These are phyloP conservation scores for Fusarium chaquense DNA, from an alignment of 2,329 filamentous ascomycete genomes.

Conservation along the genomic window DNA sequence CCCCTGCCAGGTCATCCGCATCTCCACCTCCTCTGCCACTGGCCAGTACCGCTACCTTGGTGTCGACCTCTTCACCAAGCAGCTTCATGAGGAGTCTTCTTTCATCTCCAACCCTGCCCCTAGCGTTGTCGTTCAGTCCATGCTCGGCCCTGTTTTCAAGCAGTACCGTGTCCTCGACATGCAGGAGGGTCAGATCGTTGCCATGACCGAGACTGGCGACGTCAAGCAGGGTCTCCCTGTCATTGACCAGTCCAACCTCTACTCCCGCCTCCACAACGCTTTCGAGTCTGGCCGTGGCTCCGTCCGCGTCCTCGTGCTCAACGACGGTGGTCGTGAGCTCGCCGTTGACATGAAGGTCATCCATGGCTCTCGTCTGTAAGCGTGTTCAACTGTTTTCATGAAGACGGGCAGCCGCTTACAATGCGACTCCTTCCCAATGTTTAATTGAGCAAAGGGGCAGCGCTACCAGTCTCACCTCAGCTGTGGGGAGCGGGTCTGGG, in stretches of 20 bases:
- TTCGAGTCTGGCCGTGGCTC: conserved; percentile 94
- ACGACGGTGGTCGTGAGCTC: conserved; percentile 91
- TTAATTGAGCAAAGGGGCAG: conserved; percentile 31
- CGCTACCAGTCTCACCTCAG: conserved; percentile 34
- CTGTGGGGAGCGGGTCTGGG: conserved; percentile 26
- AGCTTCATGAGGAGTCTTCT: conserved; percentile 98
- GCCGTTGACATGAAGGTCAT: conserved; percentile 99
- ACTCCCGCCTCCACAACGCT: conserved; percentile 80
- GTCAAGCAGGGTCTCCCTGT: conserved; percentile 96
- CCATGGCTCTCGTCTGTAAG: conserved; percentile 78
- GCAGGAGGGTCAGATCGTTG: conserved; percentile 85
- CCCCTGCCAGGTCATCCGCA: conserved; percentile 99
- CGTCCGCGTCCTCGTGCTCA: conserved; percentile 95
- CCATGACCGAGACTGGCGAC: conserved; percentile 99
- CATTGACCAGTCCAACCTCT: conserved; percentile 94
- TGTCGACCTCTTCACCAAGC: conserved; percentile 99
- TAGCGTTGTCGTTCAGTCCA: conserved; percentile 98
- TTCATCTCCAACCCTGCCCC: conserved; percentile 98
- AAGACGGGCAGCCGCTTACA: conserved; percentile 40
- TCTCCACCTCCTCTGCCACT: conserved; percentile 97
- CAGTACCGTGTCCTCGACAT: conserved; percentile 99
- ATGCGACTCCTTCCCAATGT: conserved; percentile 41
- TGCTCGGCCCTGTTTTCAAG: conserved; percentile 99
- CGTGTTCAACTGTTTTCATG: conserved; percentile 37
- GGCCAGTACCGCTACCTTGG: conserved; percentile 99